Conservation (phyloP, 352 stramenopile genomes). For the Globisporangium alternatum region DNA sequence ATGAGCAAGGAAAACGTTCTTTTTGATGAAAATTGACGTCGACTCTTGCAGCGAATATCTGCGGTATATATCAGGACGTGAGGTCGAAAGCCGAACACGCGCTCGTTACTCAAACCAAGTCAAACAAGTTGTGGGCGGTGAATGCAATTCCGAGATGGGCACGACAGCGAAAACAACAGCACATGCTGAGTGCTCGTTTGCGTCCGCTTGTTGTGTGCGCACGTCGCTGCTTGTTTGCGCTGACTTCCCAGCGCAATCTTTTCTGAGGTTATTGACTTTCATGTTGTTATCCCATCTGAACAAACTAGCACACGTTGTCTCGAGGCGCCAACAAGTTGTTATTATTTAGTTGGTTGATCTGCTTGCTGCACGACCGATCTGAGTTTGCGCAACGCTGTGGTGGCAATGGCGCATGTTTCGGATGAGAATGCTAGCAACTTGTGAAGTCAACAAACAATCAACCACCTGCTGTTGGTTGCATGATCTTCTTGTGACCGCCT, state of each 20-base stretch:
- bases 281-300: too few species aligned
- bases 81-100: background rate
- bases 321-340: background rate
- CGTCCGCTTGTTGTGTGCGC: background rate
- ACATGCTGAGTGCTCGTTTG: background rate
- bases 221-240: background rate
- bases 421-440: background rate
- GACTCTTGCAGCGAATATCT: background rate
- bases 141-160: constrained; percentile 9
- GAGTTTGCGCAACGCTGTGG: background rate
- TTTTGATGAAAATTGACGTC: background rate
- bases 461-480: background rate
- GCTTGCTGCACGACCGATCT: background rate
- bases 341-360: too few species aligned
- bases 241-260: background rate
- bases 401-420: background rate
- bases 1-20: too few species aligned
- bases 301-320: background rate
- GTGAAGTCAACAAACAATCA: background rate
- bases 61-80: constrained; percentile 8
- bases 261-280: background rate
- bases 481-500: background rate
- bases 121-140: background rate
- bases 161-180: background rate
- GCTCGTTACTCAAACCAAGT: background rate